Conservation (phyloP, 805 yeast species). For the Candida multigemmis region DNA sequence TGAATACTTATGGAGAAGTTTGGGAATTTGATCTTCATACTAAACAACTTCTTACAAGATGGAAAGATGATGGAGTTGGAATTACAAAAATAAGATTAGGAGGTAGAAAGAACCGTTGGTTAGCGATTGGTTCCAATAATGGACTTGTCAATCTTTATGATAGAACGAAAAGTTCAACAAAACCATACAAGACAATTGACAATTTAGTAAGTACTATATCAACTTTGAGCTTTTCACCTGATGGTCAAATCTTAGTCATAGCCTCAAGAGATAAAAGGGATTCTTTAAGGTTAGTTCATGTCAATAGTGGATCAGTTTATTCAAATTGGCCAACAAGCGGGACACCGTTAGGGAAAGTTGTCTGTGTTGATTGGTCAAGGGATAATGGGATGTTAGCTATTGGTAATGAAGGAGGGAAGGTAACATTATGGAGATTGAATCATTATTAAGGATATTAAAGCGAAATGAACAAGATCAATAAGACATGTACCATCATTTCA, state of each 20-base stretch:
- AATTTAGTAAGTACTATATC: slow-evolving; percentile 79
- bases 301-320: slow-evolving; percentile 81
- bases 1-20: slow-evolving; percentile 75
- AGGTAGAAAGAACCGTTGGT: slow-evolving; percentile 62
- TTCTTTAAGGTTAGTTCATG: slow-evolving; percentile 76
- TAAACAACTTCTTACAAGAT: slow-evolving; percentile 48
- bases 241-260: slow-evolving; percentile 82
- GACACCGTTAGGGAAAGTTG: slow-evolving; percentile 93
- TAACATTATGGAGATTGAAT: slow-evolving; percentile 79
- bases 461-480: not conserved
- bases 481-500: no score
- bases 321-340: slow-evolving; percentile 96
- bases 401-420: slow-evolving; percentile 88
- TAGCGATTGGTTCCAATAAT: slow-evolving; percentile 81
- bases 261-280: slow-evolving; percentile 83
- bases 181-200: slow-evolving; percentile 59
- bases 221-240: slow-evolving; percentile 62
- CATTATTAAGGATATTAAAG: slow-evolving; percentile 44
- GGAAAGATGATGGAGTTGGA: slow-evolving; percentile 86
- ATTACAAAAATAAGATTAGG: slow-evolving; percentile 71
- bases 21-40: slow-evolving; percentile 61
- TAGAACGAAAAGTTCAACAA: slow-evolving; percentile 16
- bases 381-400: slow-evolving; percentile 75
- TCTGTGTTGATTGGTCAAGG: slow-evolving; percentile 71
- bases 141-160: slow-evolving; percentile 90